Evolutionary conservation across 2,329 filamentous ascomycete species (phyloP).

Genomic region (Microdochium trichocladiopsis): DNA sequence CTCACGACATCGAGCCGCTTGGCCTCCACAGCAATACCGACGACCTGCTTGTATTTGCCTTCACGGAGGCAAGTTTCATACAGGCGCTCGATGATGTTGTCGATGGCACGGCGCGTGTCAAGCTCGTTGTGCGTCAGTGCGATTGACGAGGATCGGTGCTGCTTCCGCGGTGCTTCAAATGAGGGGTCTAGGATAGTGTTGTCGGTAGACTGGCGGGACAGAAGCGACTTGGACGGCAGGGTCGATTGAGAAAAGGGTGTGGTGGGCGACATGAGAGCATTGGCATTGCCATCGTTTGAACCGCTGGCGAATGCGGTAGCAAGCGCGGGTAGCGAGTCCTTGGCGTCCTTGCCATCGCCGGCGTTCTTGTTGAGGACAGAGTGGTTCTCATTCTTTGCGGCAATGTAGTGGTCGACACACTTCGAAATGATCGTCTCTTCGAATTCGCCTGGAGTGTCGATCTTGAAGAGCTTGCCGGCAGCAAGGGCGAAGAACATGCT

Average conservation of each 20-base stretch:
- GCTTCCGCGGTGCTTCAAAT: slow-evolving; percentile 45
- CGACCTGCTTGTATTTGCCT: slow-evolving; percentile 88
- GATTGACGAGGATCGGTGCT: slow-evolving; percentile 50
- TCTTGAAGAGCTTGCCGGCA: slow-evolving; percentile 89
- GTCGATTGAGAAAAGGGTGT: slow-evolving; percentile 94
- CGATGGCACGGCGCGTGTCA: slow-evolving; percentile 71
- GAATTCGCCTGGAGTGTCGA: slow-evolving; percentile 87
- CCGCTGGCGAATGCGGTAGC: slow-evolving; percentile 71
- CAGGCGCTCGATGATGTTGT: slow-evolving; percentile 77
- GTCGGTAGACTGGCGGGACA: slow-evolving; percentile 72
- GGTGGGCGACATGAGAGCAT: slow-evolving; percentile 74
- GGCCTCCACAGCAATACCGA: slow-evolving; percentile 93
- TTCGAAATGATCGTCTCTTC: slow-evolving; percentile 99
- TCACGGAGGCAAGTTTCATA: slow-evolving; percentile 85
- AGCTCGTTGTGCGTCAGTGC: slow-evolving; percentile 57
- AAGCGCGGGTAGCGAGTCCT: slow-evolving; percentile 55
- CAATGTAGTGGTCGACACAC: slow-evolving; percentile 96
- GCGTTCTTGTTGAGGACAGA: slow-evolving; percentile 29
- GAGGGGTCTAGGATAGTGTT: slow-evolving; percentile 55
- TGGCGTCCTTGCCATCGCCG: slow-evolving; percentile 25
- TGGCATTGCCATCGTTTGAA: slow-evolving; percentile 58
- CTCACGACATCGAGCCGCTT: slow-evolving; percentile 84
- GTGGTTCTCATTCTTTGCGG: slow-evolving; percentile 52
- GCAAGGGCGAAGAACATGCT: slow-evolving; percentile 97
- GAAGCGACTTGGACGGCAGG: slow-evolving; percentile 85